These are phyloP conservation scores for Passalora sequoiae DNA, from an alignment of 2,329 filamentous ascomycete species.

Conservation along the genomic window DNA sequence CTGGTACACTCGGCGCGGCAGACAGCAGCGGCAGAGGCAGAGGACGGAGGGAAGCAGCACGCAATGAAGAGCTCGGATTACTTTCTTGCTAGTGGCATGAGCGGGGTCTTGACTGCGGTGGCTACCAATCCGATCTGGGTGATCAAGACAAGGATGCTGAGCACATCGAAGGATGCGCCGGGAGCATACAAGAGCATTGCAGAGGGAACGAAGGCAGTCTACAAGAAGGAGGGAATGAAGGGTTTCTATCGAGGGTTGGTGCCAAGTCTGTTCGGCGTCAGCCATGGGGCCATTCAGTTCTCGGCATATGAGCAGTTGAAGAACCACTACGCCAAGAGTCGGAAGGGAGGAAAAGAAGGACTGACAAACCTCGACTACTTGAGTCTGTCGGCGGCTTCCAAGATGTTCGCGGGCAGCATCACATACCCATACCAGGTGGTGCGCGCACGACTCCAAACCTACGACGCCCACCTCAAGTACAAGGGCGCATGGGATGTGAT, in stretches of 20 bases:
- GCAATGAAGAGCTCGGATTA: constrained; percentile 63
- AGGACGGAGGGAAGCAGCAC: constrained; percentile 33
- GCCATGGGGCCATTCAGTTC: constrained; percentile 91
- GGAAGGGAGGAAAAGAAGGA: constrained; percentile 34
- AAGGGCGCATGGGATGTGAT: constrained; percentile 68
- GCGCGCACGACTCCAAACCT: constrained; percentile 80
- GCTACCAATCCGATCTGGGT: constrained; percentile 97
- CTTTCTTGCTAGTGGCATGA: constrained; percentile 66
- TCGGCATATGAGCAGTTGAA: constrained; percentile 82
- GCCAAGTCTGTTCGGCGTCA: constrained; percentile 78
- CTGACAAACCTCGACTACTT: constrained; percentile 72
- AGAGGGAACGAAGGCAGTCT: constrained; percentile 63
- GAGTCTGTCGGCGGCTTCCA: constrained; percentile 72
- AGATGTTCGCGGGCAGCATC: constrained; percentile 79
- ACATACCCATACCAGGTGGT: constrained; percentile 97
- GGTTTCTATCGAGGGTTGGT: constrained; percentile 87
- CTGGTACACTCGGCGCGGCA: constrained; percentile 37
- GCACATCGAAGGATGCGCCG: constrained; percentile 65
- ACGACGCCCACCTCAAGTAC: constrained; percentile 71
- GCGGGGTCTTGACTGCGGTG: constrained; percentile 69
- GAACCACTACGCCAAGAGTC: constrained; percentile 49
- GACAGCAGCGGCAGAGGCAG: too few species aligned
- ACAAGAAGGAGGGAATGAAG: constrained; percentile 62
- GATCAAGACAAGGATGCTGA: constrained; percentile 94
- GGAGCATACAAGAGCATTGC: constrained; percentile 79